phyloP scores from a whole-genome alignment of 2,329 filamentous ascomycete species.

The Metarhizium sp. region DNA sequence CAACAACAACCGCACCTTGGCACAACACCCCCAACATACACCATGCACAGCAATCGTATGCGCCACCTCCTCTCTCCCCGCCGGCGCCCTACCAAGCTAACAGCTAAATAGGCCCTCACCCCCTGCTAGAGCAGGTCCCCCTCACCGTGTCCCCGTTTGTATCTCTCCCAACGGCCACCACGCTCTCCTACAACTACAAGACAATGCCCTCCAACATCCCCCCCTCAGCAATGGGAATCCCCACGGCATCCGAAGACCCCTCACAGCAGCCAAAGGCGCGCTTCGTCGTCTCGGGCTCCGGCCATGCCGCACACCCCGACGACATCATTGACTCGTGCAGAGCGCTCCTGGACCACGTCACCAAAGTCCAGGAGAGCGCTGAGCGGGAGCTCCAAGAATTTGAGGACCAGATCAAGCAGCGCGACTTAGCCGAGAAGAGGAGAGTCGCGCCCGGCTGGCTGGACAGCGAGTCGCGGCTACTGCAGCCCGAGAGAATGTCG shows the following conservation, averaged over 20 bases:
- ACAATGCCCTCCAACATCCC: conserved; percentile 80
- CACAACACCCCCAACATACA: not conserved
- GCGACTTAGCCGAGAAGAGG: conserved; percentile 71
- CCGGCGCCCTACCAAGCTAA: conserved; percentile 4
- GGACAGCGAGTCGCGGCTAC: conserved; percentile 59
- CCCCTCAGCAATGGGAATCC: conserved; percentile 24
- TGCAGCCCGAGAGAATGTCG: conserved; percentile 54
- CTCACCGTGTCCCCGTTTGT: conserved; percentile 93
- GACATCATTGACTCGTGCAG: conserved; percentile 77
- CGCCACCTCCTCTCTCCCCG: not conserved
- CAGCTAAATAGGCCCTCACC: conserved; percentile 58
- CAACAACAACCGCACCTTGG: not conserved
- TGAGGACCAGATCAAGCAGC: conserved; percentile 53
- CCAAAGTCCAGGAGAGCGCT: conserved; percentile 58
- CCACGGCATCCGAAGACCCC: conserved; percentile 25
- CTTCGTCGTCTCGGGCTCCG: conserved; percentile 71
- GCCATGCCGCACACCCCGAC: conserved; percentile 76
- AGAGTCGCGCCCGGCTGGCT: conserved; percentile 73
- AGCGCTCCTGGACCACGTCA: conserved; percentile 67
- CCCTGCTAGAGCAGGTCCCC: conserved; percentile 83
- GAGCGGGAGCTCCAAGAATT: conserved; percentile 58
- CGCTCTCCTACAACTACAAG: conserved; percentile 93
- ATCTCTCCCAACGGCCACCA: conserved; percentile 78
- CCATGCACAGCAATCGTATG: conserved; percentile 28
- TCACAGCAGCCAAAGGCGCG: conserved; percentile 40